Base-by-base conservation (phyloP, 2,329 filamentous ascomycete genomes). In the Penicillium thymicola region DNA sequence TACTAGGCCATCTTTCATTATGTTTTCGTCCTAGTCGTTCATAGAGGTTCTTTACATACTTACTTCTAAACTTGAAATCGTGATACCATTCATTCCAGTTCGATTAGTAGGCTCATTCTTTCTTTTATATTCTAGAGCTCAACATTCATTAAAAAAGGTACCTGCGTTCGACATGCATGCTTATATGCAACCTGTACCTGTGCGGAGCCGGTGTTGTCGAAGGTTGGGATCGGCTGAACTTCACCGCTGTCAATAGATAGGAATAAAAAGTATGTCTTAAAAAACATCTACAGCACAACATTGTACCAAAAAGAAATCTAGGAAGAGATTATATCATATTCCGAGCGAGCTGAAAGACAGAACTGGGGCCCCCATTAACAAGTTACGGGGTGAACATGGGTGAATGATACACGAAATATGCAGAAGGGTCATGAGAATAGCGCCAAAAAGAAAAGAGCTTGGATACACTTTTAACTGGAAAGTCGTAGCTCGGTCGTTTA, bases 331-430 rank as follows among this genome's bases (percentile, higher is more conserved):
- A 51, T 51, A 43, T 51, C 49, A 51, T 51, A 51, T 44, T 44
- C 40, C 49, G 23, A 51, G 38, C 49, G 38, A 51, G 38, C 38
- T 51, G 41, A 51, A 50, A 50, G 46, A 59, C 54, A 59, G 49
- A 61, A 56, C 55, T 40, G 18, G 47, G 47, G 48, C 41, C 54
- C 47, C 50, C 46, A 59, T 36, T 46, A 46, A 46, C 28, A 51
- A 27, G 49, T 44, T 25, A 51, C 16, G 23, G 30, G 38, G 49
- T 23, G 41, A 44, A 44, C 49, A 36, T 51, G 52, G 56, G 62
- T 60, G 61, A 55, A 64, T 61, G 63, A 65, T 64, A 66, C 63
- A 66, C 55, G 48, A 62, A 65, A 64, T 60, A 65, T 65, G 64
- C 63, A 61, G 56, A 62, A 54, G 59, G 61, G 58, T 67, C 63